Evolutionary conservation across 306 rosid species (phyloP), one percentile per base, ranked within the genome.

Genomic region (Senna tora): DNA sequence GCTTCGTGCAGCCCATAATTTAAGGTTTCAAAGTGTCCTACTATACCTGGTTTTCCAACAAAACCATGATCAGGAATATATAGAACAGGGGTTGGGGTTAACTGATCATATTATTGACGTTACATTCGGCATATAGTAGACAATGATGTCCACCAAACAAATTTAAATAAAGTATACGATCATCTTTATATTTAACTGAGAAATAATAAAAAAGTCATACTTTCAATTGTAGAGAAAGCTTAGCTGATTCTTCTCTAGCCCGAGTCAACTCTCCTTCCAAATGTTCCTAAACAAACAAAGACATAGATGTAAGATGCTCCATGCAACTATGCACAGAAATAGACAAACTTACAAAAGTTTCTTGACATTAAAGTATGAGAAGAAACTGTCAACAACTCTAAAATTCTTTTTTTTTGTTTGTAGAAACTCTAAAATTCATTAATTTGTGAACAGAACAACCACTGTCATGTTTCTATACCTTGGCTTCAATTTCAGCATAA

Each of bases 401-500:
- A 55, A 73, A 42, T 56, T 41, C n/a, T n/a, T n/a, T n/a, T n/a
- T n/a, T n/a, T n/a, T n/a, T n/a, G n/a, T n/a, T n/a, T n/a, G n/a
- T n/a, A n/a, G n/a, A n/a, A 62, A 38, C 39, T 32, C 47, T 42
- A 46, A 55, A 73, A 42, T 56, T 41, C n/a, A 6, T 21, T 12
- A 46, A 36, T 46, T 32, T 28, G 50, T 46, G 15, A 17, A 63
- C 33, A 32, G 33, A 62, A 42, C 68, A 75, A 41, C 54, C n/a
- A 72, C 12, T 69, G 28, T 17, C 30, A 17, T 65, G 55, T 65
- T 41, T 57, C 50, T 43, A 65, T 84, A 93, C 98, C 98, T 94
- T 94, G 14, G 95, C 96, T 83, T 94, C 98, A 76, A 94, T 94
- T 91, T 91, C 97, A 65, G 98, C 98, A 82, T 89, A 94, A 81